Conservation (phyloP, 2,329 filamentous ascomycete genomes). For the Bipolaris gigantea region DNA sequence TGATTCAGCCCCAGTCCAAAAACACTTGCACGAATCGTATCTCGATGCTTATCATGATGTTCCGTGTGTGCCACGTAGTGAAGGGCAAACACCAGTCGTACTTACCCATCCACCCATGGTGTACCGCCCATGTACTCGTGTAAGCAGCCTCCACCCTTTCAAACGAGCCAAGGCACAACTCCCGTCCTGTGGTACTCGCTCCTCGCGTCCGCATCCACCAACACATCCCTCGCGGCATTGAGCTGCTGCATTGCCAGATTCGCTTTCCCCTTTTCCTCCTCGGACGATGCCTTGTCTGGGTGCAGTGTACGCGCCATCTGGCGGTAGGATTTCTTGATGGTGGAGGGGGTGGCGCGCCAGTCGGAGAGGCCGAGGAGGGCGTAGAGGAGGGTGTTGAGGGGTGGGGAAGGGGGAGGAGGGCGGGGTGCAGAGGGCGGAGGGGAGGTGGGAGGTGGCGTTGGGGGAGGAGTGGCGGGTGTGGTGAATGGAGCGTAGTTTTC, state of each 20-base stretch:
- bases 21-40: too few relatives aligned
- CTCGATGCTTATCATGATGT: too few relatives aligned
- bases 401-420: background rate
- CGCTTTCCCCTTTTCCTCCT: conserved; percentile 14
- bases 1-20: too few relatives aligned
- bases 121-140: too few relatives aligned
- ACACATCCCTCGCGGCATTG: conserved; percentile 30
- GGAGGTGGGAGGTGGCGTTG: conserved; percentile 1
- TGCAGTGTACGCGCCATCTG: conserved; percentile 21
- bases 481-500: conserved; percentile 22
- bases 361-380: conserved; percentile 16
- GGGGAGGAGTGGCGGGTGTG: background rate
- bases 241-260: conserved; percentile 28
- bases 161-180: conserved; percentile 9
- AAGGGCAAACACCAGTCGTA: too few relatives aligned
- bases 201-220: conserved; percentile 17
- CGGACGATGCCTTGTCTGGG: conserved; percentile 23
- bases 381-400: conserved; percentile 21
- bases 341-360: conserved; percentile 13
- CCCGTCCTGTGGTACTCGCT: conserved; percentile 16
- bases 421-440: background rate
- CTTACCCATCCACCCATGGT: too few relatives aligned
- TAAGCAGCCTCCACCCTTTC: too few relatives aligned
- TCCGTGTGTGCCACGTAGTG: too few relatives aligned
- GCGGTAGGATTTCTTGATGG: conserved; percentile 24